Percentiles rank a stretch among this genome's conserved stretches.
Conservation (phyloP, 805 yeast species). For the Spathaspora hagerdaliae region DNA sequence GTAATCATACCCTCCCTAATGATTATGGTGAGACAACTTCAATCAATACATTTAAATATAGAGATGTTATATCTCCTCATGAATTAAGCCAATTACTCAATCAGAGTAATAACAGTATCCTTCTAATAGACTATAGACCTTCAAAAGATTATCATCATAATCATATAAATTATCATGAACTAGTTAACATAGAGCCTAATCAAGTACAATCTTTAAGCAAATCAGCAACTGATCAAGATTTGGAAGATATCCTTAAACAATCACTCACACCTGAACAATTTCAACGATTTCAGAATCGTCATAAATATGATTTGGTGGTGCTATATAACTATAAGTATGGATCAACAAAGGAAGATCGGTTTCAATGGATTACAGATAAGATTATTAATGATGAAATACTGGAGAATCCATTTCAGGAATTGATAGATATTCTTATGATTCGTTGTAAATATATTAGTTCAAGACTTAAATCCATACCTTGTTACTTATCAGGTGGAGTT, state of each 20-base stretch:
- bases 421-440: constrained; percentile 35
- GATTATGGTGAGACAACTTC: background rate
- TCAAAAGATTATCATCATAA: constrained; percentile 54
- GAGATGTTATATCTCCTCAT: constrained; percentile 12
- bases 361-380: constrained; percentile 34
- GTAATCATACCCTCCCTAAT: background rate
- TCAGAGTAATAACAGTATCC: constrained; percentile 16
- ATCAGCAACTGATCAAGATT: constrained; percentile 52
- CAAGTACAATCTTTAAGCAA: constrained; percentile 26
- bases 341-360: constrained; percentile 20
- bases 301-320: constrained; percentile 58
- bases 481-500: constrained; percentile 36
- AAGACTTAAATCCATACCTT: constrained; percentile 26
- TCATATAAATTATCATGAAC: constrained; percentile 57
- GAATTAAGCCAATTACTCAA: constrained; percentile 13
- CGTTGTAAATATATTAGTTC: constrained; percentile 31
- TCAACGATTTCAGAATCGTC: constrained; percentile 48
- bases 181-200: constrained; percentile 73
- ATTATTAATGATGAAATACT: constrained; percentile 22
- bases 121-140: constrained; percentile 73
- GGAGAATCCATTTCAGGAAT: constrained; percentile 53
- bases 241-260: constrained; percentile 58
- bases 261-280: constrained; percentile 57
- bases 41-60: constrained; percentile 6
- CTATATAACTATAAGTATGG: constrained; percentile 53